Conservation (phyloP, 169 alveolate genomes). For the Plasmodium inui region DNA sequence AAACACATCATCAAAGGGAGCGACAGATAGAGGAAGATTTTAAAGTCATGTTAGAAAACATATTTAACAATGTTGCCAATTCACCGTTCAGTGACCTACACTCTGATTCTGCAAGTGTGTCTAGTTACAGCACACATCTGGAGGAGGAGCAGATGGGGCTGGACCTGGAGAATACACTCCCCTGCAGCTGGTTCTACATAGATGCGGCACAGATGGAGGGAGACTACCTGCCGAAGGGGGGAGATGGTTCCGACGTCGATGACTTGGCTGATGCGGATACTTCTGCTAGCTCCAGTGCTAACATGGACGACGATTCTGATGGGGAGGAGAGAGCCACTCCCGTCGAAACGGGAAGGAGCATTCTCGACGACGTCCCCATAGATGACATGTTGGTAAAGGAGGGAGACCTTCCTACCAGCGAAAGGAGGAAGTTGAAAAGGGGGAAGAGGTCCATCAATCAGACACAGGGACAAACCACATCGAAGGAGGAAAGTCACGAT, state of each 20-base stretch:
- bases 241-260: background rate
- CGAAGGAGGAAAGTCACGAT: background rate
- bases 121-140: background rate
- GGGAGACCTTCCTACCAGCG: background rate
- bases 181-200: constrained; percentile 13
- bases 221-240: background rate
- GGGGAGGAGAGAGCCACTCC: background rate
- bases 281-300: background rate
- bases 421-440: background rate
- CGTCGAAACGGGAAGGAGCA: background rate
- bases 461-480: background rate
- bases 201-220: background rate
- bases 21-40: background rate
- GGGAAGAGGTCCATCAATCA: constrained; percentile 6
- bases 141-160: background rate
- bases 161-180: background rate
- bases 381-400: background rate
- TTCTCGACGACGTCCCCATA: background rate
- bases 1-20: background rate
- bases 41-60: background rate
- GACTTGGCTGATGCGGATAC: background rate
- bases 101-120: background rate
- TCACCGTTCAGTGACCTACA: background rate
- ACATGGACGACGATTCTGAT: background rate
- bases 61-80: background rate